Percentiles rank a stretch among this genome's conserved stretches.
Conservation (phyloP, 2,329 filamentous ascomycete genomes). For the Fusarium subtropicale region DNA sequence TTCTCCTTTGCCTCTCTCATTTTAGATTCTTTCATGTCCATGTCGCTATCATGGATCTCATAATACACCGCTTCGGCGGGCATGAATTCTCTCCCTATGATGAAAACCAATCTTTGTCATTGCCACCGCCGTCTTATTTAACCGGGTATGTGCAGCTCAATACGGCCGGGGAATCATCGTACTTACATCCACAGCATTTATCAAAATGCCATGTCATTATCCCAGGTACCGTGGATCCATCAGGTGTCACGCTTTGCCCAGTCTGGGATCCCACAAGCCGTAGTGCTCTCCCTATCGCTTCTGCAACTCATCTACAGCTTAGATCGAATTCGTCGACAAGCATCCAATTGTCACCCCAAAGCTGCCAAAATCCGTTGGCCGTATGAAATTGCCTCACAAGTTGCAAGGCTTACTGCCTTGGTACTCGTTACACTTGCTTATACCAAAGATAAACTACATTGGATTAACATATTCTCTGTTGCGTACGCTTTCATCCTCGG, state of each 20-base stretch:
- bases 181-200: slow-evolving; percentile 23
- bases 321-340: slow-evolving; percentile 49
- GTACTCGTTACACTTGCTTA: slow-evolving; percentile 55
- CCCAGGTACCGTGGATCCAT: slow-evolving; percentile 54
- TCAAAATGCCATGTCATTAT: slow-evolving; percentile 29
- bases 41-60: slow-evolving; percentile 48
- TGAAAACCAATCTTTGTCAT: slow-evolving; percentile 32
- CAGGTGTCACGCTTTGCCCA: slow-evolving; percentile 54
- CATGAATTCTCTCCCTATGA: slow-evolving; percentile 49
- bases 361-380: slow-evolving; percentile 55
- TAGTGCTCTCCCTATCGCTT: slow-evolving; percentile 53
- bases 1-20: background rate
- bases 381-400: slow-evolving; percentile 59
- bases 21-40: slow-evolving; percentile 24
- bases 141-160: slow-evolving; percentile 35
- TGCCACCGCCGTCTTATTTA: slow-evolving; percentile 15
- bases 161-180: background rate
- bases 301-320: slow-evolving; percentile 52
- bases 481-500: slow-evolving; percentile 59
- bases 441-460: slow-evolving; percentile 49
- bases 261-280: slow-evolving; percentile 56
- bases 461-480: slow-evolving; percentile 53
- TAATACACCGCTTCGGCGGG: slow-evolving; percentile 48
- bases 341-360: slow-evolving; percentile 45
- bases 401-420: slow-evolving; percentile 54